phyloP scores from a whole-genome alignment of 345 rosid genomes.

The Lenwebbia sp. region DNA sequence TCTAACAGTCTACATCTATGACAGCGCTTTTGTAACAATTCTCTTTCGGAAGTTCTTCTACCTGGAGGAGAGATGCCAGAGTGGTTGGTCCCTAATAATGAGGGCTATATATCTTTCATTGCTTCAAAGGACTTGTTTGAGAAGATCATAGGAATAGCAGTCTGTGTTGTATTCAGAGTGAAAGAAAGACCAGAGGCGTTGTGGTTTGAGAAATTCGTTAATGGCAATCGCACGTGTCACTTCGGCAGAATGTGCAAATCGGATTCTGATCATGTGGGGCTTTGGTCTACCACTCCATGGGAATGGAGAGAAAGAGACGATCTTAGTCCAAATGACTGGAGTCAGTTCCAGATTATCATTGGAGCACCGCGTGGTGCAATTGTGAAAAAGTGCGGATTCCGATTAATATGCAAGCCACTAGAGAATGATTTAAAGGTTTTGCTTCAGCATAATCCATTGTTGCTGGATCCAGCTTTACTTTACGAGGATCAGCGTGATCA shows the following conservation, averaged over 20 bases:
- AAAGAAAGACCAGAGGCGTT: no score
- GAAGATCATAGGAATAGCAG: no score
- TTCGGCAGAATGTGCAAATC: rapidly evolving
- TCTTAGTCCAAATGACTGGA: not conserved
- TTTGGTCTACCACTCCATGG: no score
- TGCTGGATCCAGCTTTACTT: not conserved
- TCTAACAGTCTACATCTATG: not conserved
- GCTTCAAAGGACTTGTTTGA: not conserved
- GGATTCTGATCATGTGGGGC: not conserved
- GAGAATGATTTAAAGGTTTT: not conserved
- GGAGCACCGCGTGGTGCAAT: not conserved
- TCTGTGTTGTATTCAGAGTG: not conserved
- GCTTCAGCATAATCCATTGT: not conserved
- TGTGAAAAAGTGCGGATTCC: not conserved
- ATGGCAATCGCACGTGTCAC: not conserved
- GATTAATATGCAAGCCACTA: not conserved
- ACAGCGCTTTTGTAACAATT: no score
- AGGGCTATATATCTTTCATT: not conserved
- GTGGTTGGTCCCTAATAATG: not conserved
- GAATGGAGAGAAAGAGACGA: no score
- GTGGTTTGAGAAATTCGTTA: not conserved
- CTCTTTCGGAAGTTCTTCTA: no score
- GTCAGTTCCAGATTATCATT: not conserved
- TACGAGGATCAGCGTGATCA: not conserved
- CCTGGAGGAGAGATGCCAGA: not conserved